A percentile compares a stretch with the other conserved stretches of the same genome.
Conservation (phyloP, 2,329 filamentous ascomycete genomes). For the Stagonosporopsis chrysanthemi region DNA sequence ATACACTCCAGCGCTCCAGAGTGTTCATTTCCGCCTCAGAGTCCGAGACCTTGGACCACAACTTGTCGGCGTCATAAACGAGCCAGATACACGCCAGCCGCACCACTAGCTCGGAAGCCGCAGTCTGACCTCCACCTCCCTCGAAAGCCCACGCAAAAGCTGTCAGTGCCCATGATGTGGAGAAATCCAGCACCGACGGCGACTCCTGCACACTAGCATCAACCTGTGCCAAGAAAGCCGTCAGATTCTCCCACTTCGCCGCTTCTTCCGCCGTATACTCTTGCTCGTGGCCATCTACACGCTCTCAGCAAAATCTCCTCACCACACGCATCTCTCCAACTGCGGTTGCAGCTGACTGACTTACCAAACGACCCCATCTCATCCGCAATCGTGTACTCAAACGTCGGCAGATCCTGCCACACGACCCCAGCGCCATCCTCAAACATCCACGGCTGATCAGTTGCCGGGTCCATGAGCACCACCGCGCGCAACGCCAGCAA, state of each 20-base stretch:
- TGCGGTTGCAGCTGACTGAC: neutral
- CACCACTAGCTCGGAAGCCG: constrained; percentile 6
- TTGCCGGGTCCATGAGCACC: constrained; percentile 4
- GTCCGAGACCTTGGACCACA: constrained; percentile 11
- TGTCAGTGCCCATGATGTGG: constrained; percentile 7
- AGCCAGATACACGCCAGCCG: constrained; percentile 22
- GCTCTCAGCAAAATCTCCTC: neutral
- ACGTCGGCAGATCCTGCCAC: constrained; percentile 21
- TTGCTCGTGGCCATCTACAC: constrained; percentile 9
- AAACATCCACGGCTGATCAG: constrained; percentile 8
- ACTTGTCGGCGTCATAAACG: constrained; percentile 17
- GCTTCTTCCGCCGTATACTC: constrained; percentile 13
- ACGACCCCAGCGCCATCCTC: constrained; percentile 11
- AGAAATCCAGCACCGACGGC: constrained; percentile 10
- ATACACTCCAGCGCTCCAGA: constrained; percentile 12
- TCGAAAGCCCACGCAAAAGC: constrained; percentile 12
- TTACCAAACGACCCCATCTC: constrained; percentile 17
- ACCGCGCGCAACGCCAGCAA: constrained; percentile 7
- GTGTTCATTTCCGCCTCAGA: constrained; percentile 1
- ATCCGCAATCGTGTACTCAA: constrained; percentile 21
- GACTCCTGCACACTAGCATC: constrained; percentile 15
- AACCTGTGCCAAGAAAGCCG: constrained; percentile 21
- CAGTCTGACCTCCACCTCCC: neutral
- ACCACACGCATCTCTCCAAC: neutral
- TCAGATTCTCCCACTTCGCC: constrained; percentile 16